These are phyloP conservation scores for Chaetomidium leptoderma DNA, from an alignment of 495 filamentous ascomycete genomes.

Conservation along the genomic window DNA sequence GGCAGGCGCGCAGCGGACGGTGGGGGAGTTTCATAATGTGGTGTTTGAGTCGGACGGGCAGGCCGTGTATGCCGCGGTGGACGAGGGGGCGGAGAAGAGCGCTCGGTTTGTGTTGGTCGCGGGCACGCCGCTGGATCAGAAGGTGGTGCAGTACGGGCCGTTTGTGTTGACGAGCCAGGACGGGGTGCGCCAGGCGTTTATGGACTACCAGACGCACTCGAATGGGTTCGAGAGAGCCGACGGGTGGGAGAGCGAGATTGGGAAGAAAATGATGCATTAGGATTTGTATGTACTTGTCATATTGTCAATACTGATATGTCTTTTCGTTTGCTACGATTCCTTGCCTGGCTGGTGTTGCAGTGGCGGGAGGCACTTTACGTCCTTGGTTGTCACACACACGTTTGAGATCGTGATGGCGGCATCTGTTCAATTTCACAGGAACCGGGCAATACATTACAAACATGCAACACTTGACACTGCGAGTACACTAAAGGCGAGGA, in stretches of 20 bases:
- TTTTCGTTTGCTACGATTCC: too few relatives aligned
- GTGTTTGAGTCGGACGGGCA: conserved; percentile 83
- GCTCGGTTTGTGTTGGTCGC: conserved; percentile 75
- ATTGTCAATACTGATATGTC: too few relatives aligned
- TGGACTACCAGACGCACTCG: conserved; percentile 74
- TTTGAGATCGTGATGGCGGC: too few relatives aligned
- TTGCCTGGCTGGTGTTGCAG: too few relatives aligned
- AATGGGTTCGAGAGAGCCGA: conserved; percentile 90
- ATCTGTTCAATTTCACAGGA: too few relatives aligned
- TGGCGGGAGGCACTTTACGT: too few relatives aligned
- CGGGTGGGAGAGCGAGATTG: conserved; percentile 89
- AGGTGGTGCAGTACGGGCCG: conserved; percentile 92
- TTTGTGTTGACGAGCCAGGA: conserved; percentile 84
- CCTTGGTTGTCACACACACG: too few relatives aligned
- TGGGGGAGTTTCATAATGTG: conserved; percentile 74
- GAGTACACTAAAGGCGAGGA: too few relatives aligned
- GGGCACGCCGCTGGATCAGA: conserved; percentile 82
- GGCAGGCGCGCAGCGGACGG: conserved; percentile 43
- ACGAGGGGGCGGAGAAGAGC: conserved; percentile 60
- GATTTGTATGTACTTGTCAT: background rate
- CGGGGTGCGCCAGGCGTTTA: conserved; percentile 84
- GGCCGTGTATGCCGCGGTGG: conserved; percentile 63
- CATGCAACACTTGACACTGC: too few relatives aligned
- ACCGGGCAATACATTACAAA: too few relatives aligned
- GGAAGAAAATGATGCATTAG: conserved; percentile 55